Base-by-base conservation (phyloP, 208 protist species). In the Trichomonas tenax region DNA sequence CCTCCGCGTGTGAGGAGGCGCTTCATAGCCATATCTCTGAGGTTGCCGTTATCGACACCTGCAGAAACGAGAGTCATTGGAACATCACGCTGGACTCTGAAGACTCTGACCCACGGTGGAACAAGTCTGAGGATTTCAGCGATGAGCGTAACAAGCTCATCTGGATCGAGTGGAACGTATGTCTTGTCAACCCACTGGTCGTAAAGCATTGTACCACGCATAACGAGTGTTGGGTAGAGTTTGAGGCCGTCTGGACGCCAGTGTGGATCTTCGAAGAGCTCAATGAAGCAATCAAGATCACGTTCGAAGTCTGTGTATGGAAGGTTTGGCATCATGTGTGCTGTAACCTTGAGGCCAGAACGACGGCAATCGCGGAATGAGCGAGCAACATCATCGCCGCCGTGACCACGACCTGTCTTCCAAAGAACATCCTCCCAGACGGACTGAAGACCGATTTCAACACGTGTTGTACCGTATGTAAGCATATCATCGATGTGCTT, bases 291-390 rank as follows among this genome's bases (percentile, higher is more conserved):
- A 44, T 96, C 89, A 14, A 97, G 11, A 95, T 97, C 96, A 21
- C 96, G 90, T 89, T 96, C 51, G 36, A 99, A 97, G 40, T 97
- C 98, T 26, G 98, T 98, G 81, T 98, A 98, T 45, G 99, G 99
- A 41, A 99, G 97, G 98, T 99, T 99, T 9, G 99, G 99, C 99
- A 99, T 99, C 97, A 99, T 99, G 96, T 99, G 99, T 14, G 99
- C 98, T 45, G 99, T 98, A 0, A 99, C 98, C 97, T 99, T 99
- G 97, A 99, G 99, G 82, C 99, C 99, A 96, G 98, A 97, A 96
- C 99, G 98, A 96, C 99, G 99, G 41, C 98, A 97, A 11, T 99
- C 96, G 96, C 98, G 98, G 96, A 99, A 99, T n/a, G 98, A 98
- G 45, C 96, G 48, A 45, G 40, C 63, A 23, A 99, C 98, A 44